Evolutionary conservation across 805 yeast species (phyloP).

Genomic region (Suhomyces sp.): DNA sequence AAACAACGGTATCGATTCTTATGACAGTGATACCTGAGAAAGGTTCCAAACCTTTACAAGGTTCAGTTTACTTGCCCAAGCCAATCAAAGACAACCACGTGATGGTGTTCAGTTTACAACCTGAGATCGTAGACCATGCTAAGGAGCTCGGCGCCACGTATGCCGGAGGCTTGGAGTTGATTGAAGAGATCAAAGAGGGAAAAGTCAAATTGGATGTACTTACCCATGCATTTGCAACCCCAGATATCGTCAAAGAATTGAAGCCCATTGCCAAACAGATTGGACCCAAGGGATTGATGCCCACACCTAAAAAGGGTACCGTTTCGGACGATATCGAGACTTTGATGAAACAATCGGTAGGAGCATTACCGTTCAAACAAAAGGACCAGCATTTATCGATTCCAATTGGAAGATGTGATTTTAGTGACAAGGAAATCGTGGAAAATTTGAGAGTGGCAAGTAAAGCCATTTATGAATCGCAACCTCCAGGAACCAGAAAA

Average conservation of each 20-base stretch:
- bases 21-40: slow-evolving; percentile 67
- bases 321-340: slow-evolving; percentile 64
- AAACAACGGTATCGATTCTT: slow-evolving; percentile 63
- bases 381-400: slow-evolving; percentile 57
- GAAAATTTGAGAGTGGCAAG: slow-evolving; percentile 69
- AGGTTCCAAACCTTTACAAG: slow-evolving; percentile 74
- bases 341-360: slow-evolving; percentile 55
- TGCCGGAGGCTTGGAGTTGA: slow-evolving; percentile 69
- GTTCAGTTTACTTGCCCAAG: slow-evolving; percentile 69
- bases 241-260: slow-evolving; percentile 68
- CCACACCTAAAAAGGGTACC: slow-evolving; percentile 81
- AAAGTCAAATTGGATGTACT: slow-evolving; percentile 49
- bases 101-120: slow-evolving; percentile 64
- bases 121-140: slow-evolving; percentile 53
- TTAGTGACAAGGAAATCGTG: slow-evolving; percentile 73
- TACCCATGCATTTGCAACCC: slow-evolving; percentile 81
- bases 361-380: slow-evolving; percentile 79
- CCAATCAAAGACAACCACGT: slow-evolving; percentile 66
- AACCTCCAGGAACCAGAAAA: slow-evolving; percentile 61
- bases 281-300: slow-evolving; percentile 91
- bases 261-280: slow-evolving; percentile 70
- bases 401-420: slow-evolving; percentile 75
- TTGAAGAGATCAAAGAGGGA: slow-evolving; percentile 58
- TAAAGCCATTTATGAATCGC: slow-evolving; percentile 55
- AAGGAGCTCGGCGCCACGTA: slow-evolving; percentile 58